Evolutionary conservation across 2,329 filamentous ascomycete species (phyloP).

Genomic region (Stagonosporopsis rhizophila): DNA sequence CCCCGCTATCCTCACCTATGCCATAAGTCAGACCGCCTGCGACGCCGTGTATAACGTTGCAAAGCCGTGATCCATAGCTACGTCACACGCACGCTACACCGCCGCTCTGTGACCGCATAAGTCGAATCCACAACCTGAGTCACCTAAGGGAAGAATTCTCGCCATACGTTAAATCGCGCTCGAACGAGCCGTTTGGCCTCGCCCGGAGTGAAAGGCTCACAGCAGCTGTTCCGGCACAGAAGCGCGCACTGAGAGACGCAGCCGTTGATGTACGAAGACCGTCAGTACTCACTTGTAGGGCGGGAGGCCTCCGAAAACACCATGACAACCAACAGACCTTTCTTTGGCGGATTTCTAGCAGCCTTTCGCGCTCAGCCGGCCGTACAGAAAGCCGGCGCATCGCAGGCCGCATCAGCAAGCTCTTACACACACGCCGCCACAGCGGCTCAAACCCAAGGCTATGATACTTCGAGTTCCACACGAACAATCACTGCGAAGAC

Average conservation of each 20-base stretch:
- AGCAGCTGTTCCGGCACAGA: neutral
- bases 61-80: conserved; percentile 20
- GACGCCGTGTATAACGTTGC: conserved; percentile 5
- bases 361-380: conserved; percentile 71
- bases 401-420: conserved; percentile 47
- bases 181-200: neutral
- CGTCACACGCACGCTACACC: conserved; percentile 30
- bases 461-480: conserved; percentile 51
- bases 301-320: conserved; percentile 30
- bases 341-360: conserved; percentile 71
- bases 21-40: conserved; percentile 2
- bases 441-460: conserved; percentile 48
- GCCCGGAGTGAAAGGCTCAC: neutral
- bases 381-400: conserved; percentile 63
- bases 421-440: conserved; percentile 45
- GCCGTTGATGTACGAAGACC: conserved; percentile 40
- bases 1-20: conserved; percentile 19
- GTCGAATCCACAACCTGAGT: conserved; percentile 5
- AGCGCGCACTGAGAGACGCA: conserved; percentile 13
- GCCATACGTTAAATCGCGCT: neutral
- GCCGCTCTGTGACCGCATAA: conserved; percentile 14
- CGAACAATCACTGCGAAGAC: conserved; percentile 50
- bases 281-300: conserved; percentile 28
- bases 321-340: conserved; percentile 71
- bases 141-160: neutral